Percentiles rank a stretch among this genome's conserved stretches.
phyloP scores from a whole-genome alignment of 2,329 filamentous ascomycete genomes.

The Diaporthe amygdali region DNA sequence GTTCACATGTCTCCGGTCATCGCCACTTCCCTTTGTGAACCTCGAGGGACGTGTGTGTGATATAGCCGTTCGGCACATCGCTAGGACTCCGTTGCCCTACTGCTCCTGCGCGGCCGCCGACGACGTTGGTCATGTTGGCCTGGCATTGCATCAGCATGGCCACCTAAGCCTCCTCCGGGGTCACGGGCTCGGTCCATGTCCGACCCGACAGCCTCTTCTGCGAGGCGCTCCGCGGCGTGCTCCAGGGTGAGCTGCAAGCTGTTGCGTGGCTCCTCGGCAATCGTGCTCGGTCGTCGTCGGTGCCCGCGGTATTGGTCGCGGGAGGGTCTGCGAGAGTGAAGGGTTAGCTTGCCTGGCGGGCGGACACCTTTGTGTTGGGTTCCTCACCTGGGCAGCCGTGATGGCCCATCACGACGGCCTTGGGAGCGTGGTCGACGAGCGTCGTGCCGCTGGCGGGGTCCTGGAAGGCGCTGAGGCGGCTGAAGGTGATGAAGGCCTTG shows the following conservation, averaged over 20 bases:
- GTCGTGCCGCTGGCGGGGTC: not conserved
- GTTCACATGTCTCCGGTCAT: not conserved
- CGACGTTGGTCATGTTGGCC: not conserved
- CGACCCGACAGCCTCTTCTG: not conserved
- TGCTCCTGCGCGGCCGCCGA: constrained; percentile 5
- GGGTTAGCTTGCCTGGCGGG: not conserved
- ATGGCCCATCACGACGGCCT: not conserved
- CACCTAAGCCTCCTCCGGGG: not conserved
- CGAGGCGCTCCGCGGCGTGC: constrained; percentile 12
- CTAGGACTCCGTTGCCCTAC: not conserved
- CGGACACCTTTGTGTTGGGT: not conserved
- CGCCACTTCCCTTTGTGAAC: not conserved
- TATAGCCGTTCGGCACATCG: not conserved
- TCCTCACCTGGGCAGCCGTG: constrained; percentile 5
- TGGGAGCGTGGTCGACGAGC: not conserved
- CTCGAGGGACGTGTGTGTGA: not conserved
- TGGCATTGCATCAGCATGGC: not conserved
- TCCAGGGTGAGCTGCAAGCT: constrained; percentile 16
- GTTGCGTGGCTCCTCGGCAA: constrained; percentile 3
- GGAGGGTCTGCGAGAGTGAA: not conserved
- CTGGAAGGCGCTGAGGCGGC: not conserved
- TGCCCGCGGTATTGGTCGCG: not conserved
- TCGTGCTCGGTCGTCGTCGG: constrained; percentile 10
- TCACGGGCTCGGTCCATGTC: not conserved
- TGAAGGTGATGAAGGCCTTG: not conserved